phyloP scores from a whole-genome alignment of 2,329 filamentous ascomycete genomes.

The Alternaria sp. region DNA sequence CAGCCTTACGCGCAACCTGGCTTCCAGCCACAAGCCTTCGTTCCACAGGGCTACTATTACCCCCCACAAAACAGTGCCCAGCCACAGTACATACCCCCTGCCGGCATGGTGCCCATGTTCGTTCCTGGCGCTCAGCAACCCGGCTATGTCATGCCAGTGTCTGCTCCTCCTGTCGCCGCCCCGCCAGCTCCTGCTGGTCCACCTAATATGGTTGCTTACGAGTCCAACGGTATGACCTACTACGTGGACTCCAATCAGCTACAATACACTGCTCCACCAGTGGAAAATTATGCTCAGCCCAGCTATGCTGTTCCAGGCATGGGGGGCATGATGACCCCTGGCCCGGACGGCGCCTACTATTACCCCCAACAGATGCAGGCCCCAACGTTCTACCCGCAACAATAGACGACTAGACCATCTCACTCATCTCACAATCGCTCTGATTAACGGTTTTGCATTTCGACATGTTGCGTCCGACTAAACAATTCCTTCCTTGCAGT shows the following conservation, averaged over 20 bases:
- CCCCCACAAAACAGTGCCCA: slow-evolving; percentile 50
- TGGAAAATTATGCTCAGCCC: slow-evolving; percentile 52
- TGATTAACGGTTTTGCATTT: slow-evolving; percentile 7
- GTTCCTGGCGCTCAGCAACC: slow-evolving; percentile 64
- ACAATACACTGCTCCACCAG: slow-evolving; percentile 54
- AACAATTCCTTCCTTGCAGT: slow-evolving; percentile 14
- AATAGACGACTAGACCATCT: slow-evolving; percentile 31
- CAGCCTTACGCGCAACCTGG: slow-evolving; percentile 69
- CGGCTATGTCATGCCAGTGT: slow-evolving; percentile 53
- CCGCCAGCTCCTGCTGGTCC: slow-evolving; percentile 51
- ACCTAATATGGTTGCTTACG: slow-evolving; percentile 75
- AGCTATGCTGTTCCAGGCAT: slow-evolving; percentile 70
- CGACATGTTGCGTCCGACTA: slow-evolving; percentile 8
- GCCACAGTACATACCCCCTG: slow-evolving; percentile 56
- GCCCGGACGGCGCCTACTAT: slow-evolving; percentile 64
- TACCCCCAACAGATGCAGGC: slow-evolving; percentile 63
- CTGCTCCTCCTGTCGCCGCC: slow-evolving; percentile 46
- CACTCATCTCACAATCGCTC: not conserved
- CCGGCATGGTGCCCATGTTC: slow-evolving; percentile 64
- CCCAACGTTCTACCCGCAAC: slow-evolving; percentile 66
- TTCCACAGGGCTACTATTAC: slow-evolving; percentile 70
- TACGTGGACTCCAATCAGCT: slow-evolving; percentile 87
- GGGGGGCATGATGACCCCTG: slow-evolving; percentile 79
- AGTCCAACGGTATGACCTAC: slow-evolving; percentile 95
- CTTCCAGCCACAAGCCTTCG: slow-evolving; percentile 59